Evolutionary conservation across 1,284 basidiomycete species (phyloP).

Genomic region (Leccinum huronense): DNA sequence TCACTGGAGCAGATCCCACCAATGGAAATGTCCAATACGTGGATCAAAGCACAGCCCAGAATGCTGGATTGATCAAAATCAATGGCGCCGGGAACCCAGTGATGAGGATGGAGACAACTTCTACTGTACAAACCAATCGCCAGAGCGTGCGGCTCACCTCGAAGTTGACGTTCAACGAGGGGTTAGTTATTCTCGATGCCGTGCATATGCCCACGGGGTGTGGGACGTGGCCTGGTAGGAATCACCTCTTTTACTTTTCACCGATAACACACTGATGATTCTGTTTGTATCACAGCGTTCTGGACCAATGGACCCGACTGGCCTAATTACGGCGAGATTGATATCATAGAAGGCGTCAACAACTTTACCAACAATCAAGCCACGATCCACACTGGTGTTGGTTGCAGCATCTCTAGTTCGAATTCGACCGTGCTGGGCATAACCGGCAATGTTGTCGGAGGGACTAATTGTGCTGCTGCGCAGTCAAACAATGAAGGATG

Average conservation of each 20-base stretch:
- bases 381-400: constrained; percentile 73
- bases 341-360: constrained; percentile 82
- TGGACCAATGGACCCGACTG: constrained; percentile 67
- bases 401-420: constrained; percentile 61
- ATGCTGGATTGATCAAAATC: constrained; percentile 52
- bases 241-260: background rate
- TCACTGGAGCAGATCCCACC: constrained; percentile 71
- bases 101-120: constrained; percentile 83
- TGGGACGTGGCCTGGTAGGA: constrained; percentile 75
- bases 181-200: constrained; percentile 77
- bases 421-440: constrained; percentile 52
- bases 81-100: constrained; percentile 72
- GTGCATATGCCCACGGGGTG: constrained; percentile 92
- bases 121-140: constrained; percentile 61
- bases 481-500: constrained; percentile 71
- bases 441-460: constrained; percentile 61
- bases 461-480: constrained; percentile 66
- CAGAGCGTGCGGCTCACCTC: constrained; percentile 78
- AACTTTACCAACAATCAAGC: constrained; percentile 78
- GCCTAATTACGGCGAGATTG: constrained; percentile 79
- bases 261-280: constrained; percentile 33
- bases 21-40: constrained; percentile 67
- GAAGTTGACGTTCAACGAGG: constrained; percentile 54
- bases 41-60: constrained; percentile 50
- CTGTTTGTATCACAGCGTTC: constrained; percentile 37